Evolutionary conservation across 768 basidiomycete species (phyloP).

Genomic region (Russula compacta): DNA sequence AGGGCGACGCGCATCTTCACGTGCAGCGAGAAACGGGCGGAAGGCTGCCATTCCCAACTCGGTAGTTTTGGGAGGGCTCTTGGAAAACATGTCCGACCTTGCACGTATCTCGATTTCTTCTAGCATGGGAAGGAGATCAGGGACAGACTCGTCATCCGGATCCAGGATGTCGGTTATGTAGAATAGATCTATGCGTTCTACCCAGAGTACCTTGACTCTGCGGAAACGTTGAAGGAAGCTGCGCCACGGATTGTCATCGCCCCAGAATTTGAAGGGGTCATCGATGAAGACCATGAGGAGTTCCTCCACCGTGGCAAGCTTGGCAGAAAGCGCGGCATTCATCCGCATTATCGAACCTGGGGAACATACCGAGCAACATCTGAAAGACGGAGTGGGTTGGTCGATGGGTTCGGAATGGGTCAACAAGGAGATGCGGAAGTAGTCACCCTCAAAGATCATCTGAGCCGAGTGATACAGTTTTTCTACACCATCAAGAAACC

Average conservation of each 20-base stretch:
- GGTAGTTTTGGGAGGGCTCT: background rate
- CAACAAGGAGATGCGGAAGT: background rate
- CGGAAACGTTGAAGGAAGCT: background rate
- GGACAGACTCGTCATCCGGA: no score
- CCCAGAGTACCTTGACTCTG: background rate
- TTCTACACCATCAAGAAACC: background rate
- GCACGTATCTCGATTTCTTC: no score
- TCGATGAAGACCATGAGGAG: background rate
- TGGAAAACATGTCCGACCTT: background rate
- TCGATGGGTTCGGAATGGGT: background rate
- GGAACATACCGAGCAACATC: background rate
- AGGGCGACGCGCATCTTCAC: background rate
- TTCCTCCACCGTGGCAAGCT: background rate
- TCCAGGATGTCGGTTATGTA: no score
- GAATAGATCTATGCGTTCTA: background rate
- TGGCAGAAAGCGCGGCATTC: background rate
- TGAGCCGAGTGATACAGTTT: background rate
- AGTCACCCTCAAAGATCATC: rapidly evolving
- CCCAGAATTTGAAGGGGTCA: no score
- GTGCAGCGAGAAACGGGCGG: background rate
- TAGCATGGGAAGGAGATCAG: no score
- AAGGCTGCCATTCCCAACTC: background rate
- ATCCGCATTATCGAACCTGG: background rate
- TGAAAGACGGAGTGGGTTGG: background rate
- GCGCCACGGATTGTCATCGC: background rate